Percentiles rank a stretch among this genome's conserved stretches.
Conservation (phyloP, 2,329 filamentous ascomycete genomes). For the Podosphaera xanthii region DNA sequence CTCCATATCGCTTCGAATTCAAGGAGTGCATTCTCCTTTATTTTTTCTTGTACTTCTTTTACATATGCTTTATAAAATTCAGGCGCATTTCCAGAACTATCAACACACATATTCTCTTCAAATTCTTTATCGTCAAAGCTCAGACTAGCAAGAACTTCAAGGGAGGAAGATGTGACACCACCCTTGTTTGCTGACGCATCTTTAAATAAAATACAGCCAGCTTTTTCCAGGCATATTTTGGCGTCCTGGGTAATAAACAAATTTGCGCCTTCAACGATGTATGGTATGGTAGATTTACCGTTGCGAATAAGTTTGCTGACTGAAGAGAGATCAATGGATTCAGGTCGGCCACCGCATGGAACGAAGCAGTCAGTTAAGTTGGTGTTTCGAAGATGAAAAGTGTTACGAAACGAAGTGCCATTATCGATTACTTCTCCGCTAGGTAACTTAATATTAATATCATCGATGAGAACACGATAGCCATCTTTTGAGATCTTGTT, state of each 20-base stretch:
- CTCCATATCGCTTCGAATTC: slow-evolving; percentile 98
- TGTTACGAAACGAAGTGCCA: slow-evolving; percentile 90
- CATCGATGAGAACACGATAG: slow-evolving; percentile 81
- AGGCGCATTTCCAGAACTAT: slow-evolving; percentile 50
- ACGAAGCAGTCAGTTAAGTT: slow-evolving; percentile 74
- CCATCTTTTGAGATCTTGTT: slow-evolving; percentile 71
- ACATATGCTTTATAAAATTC: slow-evolving; percentile 90
- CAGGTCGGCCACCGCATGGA: slow-evolving; percentile 84
- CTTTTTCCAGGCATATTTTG: slow-evolving; percentile 81
- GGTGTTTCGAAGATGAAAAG: slow-evolving; percentile 69
- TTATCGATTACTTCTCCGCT: slow-evolving; percentile 71
- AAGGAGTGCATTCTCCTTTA: slow-evolving; percentile 71
- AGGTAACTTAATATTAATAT: slow-evolving; percentile 71
- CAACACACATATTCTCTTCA: slow-evolving; percentile 81
- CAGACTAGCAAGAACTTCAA: slow-evolving; percentile 83
- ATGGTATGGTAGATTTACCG: slow-evolving; percentile 70
- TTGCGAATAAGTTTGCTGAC: slow-evolving; percentile 75
- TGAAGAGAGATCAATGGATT: slow-evolving; percentile 81
- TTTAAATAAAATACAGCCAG: slow-evolving; percentile 91
- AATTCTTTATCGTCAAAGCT: slow-evolving; percentile 85
- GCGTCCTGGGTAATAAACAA: slow-evolving; percentile 97
- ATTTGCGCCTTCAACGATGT: slow-evolving; percentile 94
- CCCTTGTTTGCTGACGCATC: slow-evolving; percentile 98
- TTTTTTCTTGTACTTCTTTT: slow-evolving; percentile 71
- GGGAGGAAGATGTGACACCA: slow-evolving; percentile 87